These are phyloP conservation scores for Eucalyptus sp. DNA, from an alignment of 345 rosid species.

Conservation along the genomic window DNA sequence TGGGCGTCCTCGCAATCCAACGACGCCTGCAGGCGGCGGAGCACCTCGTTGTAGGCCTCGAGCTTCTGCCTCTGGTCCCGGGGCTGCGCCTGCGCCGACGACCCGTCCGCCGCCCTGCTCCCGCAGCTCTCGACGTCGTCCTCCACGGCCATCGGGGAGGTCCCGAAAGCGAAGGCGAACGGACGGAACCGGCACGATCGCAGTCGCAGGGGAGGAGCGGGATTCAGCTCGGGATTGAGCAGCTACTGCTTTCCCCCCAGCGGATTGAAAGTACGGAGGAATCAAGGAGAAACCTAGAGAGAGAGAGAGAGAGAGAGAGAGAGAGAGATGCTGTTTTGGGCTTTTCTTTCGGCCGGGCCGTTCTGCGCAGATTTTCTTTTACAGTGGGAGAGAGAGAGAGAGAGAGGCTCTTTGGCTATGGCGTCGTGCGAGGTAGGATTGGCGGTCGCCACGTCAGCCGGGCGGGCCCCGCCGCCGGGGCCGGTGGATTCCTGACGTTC, in stretches of 20 bases:
- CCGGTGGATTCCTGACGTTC: neutral
- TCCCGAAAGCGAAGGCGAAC: neutral
- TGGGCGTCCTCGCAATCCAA: conserved; percentile 50
- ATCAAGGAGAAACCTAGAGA: neutral
- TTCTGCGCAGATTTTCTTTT: neutral
- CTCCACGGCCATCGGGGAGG: conserved; percentile 55
- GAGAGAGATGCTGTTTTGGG: neutral
- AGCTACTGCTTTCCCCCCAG: neutral
- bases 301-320: neutral
- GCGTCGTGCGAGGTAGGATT: neutral
- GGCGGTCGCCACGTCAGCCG: neutral
- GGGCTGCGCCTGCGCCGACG: conserved; percentile 36
- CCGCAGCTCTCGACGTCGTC: conserved; percentile 89
- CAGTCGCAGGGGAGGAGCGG: neutral
- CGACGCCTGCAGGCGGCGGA: conserved; percentile 58
- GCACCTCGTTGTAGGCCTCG: conserved; percentile 76
- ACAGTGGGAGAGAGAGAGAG: too few species aligned
- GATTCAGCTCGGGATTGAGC: neutral
- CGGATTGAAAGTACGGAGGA: neutral
- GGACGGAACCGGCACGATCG: neutral
- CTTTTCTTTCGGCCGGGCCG: neutral
- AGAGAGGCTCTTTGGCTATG: neutral
- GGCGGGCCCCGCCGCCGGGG: neutral
- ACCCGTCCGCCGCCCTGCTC: conserved; percentile 61
- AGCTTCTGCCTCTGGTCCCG: conserved; percentile 70